Percentiles rank a stretch among this genome's conserved stretches.
phyloP scores from a whole-genome alignment of 306 rosid species.

The Castanea crenata region DNA sequence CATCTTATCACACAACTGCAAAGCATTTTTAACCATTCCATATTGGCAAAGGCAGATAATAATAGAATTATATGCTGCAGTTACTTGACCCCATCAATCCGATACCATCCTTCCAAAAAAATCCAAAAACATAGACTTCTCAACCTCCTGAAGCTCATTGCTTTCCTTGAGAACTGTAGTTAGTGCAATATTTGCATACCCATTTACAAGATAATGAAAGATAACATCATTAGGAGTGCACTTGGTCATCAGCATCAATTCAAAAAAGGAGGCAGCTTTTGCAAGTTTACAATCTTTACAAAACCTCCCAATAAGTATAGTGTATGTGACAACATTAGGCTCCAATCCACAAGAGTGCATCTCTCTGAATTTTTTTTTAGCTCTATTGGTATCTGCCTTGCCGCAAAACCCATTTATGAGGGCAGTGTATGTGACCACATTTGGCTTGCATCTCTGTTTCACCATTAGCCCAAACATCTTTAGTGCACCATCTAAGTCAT shows the following conservation, averaged over 20 bases:
- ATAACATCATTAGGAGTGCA: slow-evolving; percentile 68
- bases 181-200: slow-evolving; percentile 43
- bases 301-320: slow-evolving; percentile 61
- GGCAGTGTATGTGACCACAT: slow-evolving; percentile 71
- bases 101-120: slow-evolving; percentile 55
- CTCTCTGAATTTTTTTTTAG: slow-evolving; percentile 59
- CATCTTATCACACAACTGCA: slow-evolving; percentile 52
- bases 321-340: slow-evolving; percentile 81
- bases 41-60: slow-evolving; percentile 63
- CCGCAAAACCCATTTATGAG: slow-evolving; percentile 72
- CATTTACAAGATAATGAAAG: slow-evolving; percentile 68
- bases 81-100: slow-evolving; percentile 51
- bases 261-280: slow-evolving; percentile 64
- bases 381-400: slow-evolving; percentile 48
- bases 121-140: slow-evolving; percentile 44
- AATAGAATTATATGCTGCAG: slow-evolving; percentile 69
- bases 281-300: slow-evolving; percentile 53
- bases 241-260: slow-evolving; percentile 63
- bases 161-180: slow-evolving; percentile 13
- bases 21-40: slow-evolving; percentile 65
- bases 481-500: slow-evolving; percentile 54
- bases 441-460: slow-evolving; percentile 61
- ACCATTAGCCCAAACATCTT: slow-evolving; percentile 62
- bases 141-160: slow-evolving; percentile 22
- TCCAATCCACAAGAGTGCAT: slow-evolving; percentile 59